phyloP scores from a whole-genome alignment of 2,329 filamentous ascomycete genomes.

The Lasiodiplodia gonubiensis region DNA sequence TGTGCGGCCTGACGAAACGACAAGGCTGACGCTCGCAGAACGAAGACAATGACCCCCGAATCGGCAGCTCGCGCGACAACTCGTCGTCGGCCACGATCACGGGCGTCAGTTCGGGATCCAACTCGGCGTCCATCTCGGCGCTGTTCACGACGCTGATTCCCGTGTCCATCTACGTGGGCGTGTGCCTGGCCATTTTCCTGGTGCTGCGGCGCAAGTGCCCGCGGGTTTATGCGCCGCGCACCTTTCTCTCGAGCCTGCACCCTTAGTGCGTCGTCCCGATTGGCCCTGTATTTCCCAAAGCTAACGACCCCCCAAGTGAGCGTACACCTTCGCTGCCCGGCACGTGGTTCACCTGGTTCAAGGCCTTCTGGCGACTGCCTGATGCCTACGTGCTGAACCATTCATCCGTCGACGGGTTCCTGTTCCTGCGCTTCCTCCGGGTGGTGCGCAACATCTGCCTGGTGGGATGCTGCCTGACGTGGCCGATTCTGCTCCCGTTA shows the following conservation, averaged over 20 bases:
- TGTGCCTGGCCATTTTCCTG: constrained; percentile 60
- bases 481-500: constrained; percentile 86
- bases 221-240: constrained; percentile 63
- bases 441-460: constrained; percentile 79
- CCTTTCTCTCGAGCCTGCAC: constrained; percentile 21
- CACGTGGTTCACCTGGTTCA: constrained; percentile 46
- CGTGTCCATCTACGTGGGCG: constrained; percentile 54
- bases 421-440: constrained; percentile 87
- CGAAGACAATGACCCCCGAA: constrained; percentile 44
- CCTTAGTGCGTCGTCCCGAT: neutral
- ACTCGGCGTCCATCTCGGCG: constrained; percentile 49
- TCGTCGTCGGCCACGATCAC: constrained; percentile 48
- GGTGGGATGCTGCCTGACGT: constrained; percentile 81
- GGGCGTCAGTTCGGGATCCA: constrained; percentile 39
- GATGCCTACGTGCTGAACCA: constrained; percentile 87
- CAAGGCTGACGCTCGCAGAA: constrained; percentile 10
- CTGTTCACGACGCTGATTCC: constrained; percentile 60
- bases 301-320: constrained; percentile 2
- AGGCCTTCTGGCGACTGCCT: constrained; percentile 58
- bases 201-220: constrained; percentile 55
- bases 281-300: constrained; percentile 35
- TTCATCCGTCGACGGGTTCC: constrained; percentile 88
- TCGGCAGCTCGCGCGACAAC: constrained; percentile 54
- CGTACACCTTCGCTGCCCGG: constrained; percentile 1
- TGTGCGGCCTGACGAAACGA: neutral